Conservation (phyloP, 73 alveolate genomes). For the Paramecium octaurelia region DNA sequence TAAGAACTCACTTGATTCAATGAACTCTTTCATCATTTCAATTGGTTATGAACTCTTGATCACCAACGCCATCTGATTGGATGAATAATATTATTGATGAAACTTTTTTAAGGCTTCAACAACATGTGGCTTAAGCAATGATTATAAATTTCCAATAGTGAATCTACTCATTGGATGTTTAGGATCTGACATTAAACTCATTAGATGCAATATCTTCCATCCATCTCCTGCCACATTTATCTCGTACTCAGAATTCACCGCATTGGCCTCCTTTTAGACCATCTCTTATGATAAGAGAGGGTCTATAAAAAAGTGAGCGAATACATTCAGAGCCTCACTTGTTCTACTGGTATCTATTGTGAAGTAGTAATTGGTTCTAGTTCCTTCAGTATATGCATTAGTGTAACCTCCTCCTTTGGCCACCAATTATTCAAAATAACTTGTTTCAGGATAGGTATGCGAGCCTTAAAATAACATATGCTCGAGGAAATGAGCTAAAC, state of each 20-base stretch:
- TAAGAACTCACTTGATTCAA: not conserved
- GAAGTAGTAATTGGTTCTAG: constrained; percentile 44
- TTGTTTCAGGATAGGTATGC: constrained; percentile 38
- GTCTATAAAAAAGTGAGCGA: constrained; percentile 47
- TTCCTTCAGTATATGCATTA: constrained; percentile 52
- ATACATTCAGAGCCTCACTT: constrained; percentile 24
- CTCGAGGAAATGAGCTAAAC: constrained; percentile 73
- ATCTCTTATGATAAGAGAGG: constrained; percentile 38
- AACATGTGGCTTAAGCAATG: constrained; percentile 11
- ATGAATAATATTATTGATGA: constrained; percentile 29
- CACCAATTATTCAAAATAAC: constrained; percentile 3
- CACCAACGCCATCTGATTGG: constrained; percentile 27
- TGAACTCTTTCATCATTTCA: constrained; percentile 14
- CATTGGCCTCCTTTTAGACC: constrained; percentile 46
- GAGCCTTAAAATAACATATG: constrained; percentile 70
- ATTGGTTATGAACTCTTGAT: not conserved
- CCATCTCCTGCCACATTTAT: constrained; percentile 52
- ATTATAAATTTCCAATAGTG: constrained; percentile 4
- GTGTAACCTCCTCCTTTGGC: constrained; percentile 56
- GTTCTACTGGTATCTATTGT: not conserved
- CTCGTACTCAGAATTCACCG: constrained; percentile 52
- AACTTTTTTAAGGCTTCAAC: constrained; percentile 19
- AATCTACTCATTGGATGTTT: constrained; percentile 14
- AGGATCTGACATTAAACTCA: not conserved
- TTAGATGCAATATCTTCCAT: constrained; percentile 10